Evolutionary conservation across 2,329 filamentous ascomycete species (phyloP).

Genomic region (Cladorrhinum sp.): DNA sequence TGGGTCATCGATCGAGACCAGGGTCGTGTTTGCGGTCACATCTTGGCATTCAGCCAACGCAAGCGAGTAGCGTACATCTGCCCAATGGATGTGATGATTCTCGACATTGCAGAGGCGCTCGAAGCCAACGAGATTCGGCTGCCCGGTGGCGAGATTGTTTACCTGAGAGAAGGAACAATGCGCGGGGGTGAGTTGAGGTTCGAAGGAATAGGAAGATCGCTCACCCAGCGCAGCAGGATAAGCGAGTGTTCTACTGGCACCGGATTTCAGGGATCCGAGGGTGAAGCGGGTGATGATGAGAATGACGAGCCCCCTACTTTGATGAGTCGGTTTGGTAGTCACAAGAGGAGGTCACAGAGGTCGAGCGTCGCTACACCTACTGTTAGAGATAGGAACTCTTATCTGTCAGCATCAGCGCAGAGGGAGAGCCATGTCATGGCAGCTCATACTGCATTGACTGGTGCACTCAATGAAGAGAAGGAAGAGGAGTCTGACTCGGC

Average conservation of each 20-base stretch:
- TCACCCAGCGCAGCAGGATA: slow-evolving; percentile 14
- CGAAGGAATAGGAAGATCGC: background rate
- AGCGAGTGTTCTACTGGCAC: background rate
- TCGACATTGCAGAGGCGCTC: slow-evolving; percentile 79
- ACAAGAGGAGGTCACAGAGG: slow-evolving; percentile 10
- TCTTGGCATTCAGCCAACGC: slow-evolving; percentile 80
- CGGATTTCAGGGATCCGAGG: slow-evolving; percentile 1
- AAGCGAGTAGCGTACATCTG: slow-evolving; percentile 87
- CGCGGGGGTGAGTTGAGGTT: background rate
- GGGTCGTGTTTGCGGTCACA: slow-evolving; percentile 83
- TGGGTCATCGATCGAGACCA: slow-evolving; percentile 82
- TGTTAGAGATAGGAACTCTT: slow-evolving; percentile 5
- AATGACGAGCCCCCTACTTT: slow-evolving; percentile 9
- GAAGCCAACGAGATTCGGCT: slow-evolving; percentile 68
- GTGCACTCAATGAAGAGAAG: background rate
- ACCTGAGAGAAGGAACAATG: slow-evolving; percentile 2
- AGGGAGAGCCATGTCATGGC: background rate
- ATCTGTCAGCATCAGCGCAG: background rate
- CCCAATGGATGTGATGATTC: slow-evolving; percentile 86
- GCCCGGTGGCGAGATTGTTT: slow-evolving; percentile 47
- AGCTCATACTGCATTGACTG: background rate
- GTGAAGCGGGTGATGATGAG: background rate
- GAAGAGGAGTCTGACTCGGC: slow-evolving; percentile 20
- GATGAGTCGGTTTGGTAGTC: background rate
- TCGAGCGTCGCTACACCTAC: background rate